Percentiles rank a stretch among this genome's conserved stretches.
Conservation (phyloP, 2,329 filamentous ascomycete species). For the Neocucurbitaria cava region DNA sequence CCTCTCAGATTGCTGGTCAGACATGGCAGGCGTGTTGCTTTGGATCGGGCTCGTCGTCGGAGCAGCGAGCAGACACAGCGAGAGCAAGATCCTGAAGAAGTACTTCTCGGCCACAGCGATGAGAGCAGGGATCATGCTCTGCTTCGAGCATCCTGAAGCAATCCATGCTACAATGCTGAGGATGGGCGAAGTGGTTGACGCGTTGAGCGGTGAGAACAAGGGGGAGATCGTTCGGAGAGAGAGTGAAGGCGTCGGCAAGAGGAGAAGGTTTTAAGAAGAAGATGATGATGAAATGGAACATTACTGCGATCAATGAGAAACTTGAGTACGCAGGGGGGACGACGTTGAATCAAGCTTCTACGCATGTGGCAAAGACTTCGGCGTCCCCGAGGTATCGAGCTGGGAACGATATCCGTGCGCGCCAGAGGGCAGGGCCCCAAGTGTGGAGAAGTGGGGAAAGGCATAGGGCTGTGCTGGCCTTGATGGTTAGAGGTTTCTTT, state of each 20-base stretch:
- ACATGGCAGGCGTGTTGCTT: constrained; percentile 48
- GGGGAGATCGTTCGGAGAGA: constrained; percentile 2
- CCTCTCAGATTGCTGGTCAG: constrained; percentile 43
- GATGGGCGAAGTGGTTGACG: constrained; percentile 35
- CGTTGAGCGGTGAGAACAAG: constrained; percentile 7
- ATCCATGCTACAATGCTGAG: constrained; percentile 36
- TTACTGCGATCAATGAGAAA: background rate
- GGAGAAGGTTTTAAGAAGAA: constrained; percentile 12
- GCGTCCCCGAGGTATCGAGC: constrained; percentile 8
- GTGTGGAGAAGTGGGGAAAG: background rate
- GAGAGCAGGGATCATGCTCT: constrained; percentile 41
- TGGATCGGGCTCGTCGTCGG: constrained; percentile 45
- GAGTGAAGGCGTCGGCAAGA: constrained; percentile 14
- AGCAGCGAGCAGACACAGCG: constrained; percentile 36
- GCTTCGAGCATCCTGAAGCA: constrained; percentile 45
- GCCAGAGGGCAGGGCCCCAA: constrained; percentile 2
- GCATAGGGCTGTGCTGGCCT: background rate
- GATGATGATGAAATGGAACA: too few relatives aligned
- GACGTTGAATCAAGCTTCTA: constrained; percentile 22
- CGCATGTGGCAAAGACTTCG: constrained; percentile 21
- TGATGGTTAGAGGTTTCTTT: background rate
- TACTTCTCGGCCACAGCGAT: constrained; percentile 44
- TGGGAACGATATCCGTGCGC: constrained; percentile 9
- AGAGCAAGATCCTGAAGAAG: constrained; percentile 27
- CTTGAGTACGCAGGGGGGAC: background rate